Base-by-base conservation (phyloP, 768 basidiomycete genomes). In the Postia placenta region DNA sequence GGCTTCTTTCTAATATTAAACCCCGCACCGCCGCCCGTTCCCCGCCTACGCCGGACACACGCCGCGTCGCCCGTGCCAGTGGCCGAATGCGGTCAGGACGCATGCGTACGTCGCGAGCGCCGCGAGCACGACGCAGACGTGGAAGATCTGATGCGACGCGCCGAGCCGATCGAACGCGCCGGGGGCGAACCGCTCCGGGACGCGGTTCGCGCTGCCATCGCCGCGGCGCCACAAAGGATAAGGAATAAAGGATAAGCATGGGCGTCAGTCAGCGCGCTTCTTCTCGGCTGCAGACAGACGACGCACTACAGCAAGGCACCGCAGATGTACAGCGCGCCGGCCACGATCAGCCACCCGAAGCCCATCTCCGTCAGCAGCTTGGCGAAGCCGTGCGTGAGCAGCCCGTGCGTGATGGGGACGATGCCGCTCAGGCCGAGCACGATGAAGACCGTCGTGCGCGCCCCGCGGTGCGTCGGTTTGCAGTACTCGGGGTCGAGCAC, bases 61-160 rank as follows among this genome's bases (percentile, higher is more conserved):
- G 12, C 50, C 54, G 15, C 48, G 36, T 23, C 56, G 51, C 57
- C 60, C 63, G 47, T 87, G 81, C 65, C 81, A 77, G 65, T 83
- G 76, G 51, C 77, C 61, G 59, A 87, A 75, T 37, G 74, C 74
- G 20, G 73, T 74, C 51, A 81, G 56, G 50, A 87, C 71, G 56
- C 69, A 71, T 28, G 67, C 64, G 67, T 83, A 89, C 56, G 88
- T 86, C 9, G 79, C 70, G 56, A 84, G 64, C 28, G 83, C 86
- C 9, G 85, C 88, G 22, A 82, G 65, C 47, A 91, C 72, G 30
- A 94, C 91, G 58, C 78, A 81, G 52, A 83, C 64, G 62, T 94
- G 93, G 66, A 96, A 94, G 57, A 95, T 86, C 66, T 94, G 89
- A 70, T 95, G 92, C 17, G 87, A 91, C 0, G 87, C 77, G 48